Evolutionary conservation across 805 yeast genomes (phyloP).

Genomic region (Danielozyma ontarioensis): DNA sequence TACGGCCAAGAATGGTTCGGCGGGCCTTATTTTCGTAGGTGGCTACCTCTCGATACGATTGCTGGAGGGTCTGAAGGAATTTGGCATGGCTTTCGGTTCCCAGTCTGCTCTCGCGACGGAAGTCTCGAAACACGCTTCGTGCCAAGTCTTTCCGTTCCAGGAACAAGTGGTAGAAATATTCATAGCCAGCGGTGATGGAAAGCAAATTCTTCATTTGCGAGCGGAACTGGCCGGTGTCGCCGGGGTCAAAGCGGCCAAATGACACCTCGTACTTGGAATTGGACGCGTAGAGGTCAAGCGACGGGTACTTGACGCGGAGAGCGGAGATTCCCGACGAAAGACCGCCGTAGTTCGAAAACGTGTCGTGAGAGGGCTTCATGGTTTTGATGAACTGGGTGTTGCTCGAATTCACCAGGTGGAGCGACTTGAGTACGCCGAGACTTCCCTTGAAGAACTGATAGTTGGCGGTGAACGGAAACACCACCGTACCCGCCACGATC

Average conservation of each 20-base stretch:
- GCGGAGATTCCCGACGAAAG: slow-evolving; percentile 13
- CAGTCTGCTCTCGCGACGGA: slow-evolving; percentile 8
- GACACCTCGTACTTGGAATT: slow-evolving; percentile 19
- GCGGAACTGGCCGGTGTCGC: slow-evolving; percentile 21
- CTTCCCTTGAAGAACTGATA: slow-evolving; percentile 14
- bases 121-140: slow-evolving; percentile 7
- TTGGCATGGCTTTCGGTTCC: slow-evolving; percentile 13
- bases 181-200: slow-evolving; percentile 18
- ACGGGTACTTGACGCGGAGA: slow-evolving; percentile 12
- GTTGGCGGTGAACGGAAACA: slow-evolving; percentile 26
- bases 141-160: slow-evolving; percentile 22
- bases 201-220: slow-evolving; percentile 17
- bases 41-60: slow-evolving; percentile 25
- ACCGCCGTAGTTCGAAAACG: slow-evolving; percentile 17
- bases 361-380: slow-evolving; percentile 21
- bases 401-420: slow-evolving; percentile 11
- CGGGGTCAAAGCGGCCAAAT: slow-evolving; percentile 21
- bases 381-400: slow-evolving; percentile 18
- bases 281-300: slow-evolving; percentile 15
- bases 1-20: neutral
- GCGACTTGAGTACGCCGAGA: slow-evolving; percentile 8
- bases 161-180: slow-evolving; percentile 21
- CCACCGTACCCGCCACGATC: slow-evolving; percentile 11
- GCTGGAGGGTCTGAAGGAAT: slow-evolving; percentile 20
- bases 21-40: slow-evolving; percentile 15